Percentiles rank a stretch among this genome's conserved stretches.
phyloP scores from a whole-genome alignment of 1,284 basidiomycete genomes.

The Cutaneotrichosporon cutaneum region DNA sequence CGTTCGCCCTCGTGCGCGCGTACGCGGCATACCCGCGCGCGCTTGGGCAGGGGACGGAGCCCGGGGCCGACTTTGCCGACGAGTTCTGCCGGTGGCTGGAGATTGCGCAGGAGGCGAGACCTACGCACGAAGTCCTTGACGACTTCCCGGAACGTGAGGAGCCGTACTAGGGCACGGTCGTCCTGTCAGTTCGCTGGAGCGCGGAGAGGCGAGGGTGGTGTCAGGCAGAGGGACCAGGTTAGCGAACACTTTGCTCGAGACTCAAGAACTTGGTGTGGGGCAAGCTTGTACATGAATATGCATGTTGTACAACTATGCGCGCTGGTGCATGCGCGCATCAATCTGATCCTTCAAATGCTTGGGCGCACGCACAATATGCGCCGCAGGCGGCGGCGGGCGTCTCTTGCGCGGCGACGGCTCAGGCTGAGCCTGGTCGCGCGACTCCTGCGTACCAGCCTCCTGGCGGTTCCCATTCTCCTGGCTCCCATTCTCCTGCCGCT shows the following conservation, averaged over 20 bases:
- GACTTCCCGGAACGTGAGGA: neutral
- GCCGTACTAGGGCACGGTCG: too few species aligned
- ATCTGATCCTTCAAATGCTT: conserved; percentile 1
- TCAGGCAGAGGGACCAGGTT: too few species aligned
- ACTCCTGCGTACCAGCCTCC: too few species aligned
- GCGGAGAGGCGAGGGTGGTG: too few species aligned
- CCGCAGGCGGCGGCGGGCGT: conserved; percentile 9
- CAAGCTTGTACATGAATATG: neutral
- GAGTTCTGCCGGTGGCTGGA: neutral
- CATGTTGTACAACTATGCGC: neutral
- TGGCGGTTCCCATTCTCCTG: neutral
- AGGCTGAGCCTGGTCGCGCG: neutral
- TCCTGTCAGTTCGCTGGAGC: too few species aligned
- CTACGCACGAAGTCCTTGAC: neutral
- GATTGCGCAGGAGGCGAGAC: neutral
- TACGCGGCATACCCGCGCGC: neutral
- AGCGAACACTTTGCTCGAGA: too few species aligned
- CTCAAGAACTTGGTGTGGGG: too few species aligned
- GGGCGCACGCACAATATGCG: conserved; percentile 12
- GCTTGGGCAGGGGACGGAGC: neutral
- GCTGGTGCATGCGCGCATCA: neutral
- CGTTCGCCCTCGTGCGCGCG: neutral
- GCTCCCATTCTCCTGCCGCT: neutral
- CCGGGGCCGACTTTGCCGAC: neutral
- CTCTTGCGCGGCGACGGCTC: neutral